Evolutionary conservation across 2,329 filamentous ascomycete species (phyloP).

Genomic region (Albophoma yamanashiensis): DNA sequence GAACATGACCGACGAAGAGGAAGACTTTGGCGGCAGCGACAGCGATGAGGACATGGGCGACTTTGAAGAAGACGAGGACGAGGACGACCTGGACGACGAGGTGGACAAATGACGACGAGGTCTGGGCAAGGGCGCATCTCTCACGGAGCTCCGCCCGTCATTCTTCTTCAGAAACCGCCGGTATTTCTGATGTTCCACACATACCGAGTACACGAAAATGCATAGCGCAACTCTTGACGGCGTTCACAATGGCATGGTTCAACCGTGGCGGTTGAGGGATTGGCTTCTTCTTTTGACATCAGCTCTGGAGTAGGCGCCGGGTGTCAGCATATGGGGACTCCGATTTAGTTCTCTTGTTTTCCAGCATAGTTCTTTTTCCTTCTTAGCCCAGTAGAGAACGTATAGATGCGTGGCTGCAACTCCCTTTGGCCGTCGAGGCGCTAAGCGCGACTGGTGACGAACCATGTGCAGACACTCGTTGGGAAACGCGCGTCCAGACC

Average conservation of each 20-base stretch:
- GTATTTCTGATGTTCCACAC: background rate
- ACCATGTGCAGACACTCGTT: background rate
- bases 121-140: background rate
- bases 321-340: background rate
- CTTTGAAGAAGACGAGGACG: constrained; percentile 48
- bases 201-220: background rate
- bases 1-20: constrained; percentile 64
- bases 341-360: background rate
- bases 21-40: constrained; percentile 69
- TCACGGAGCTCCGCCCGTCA: no score
- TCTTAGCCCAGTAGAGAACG: background rate
- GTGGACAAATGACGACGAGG: constrained; percentile 1
- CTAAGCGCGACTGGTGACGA: background rate
- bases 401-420: background rate
- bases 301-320: background rate
- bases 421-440: background rate
- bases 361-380: background rate
- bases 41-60: constrained; percentile 53
- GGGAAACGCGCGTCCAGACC: background rate
- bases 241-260: background rate
- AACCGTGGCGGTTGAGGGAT: background rate
- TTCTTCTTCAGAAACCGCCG: no score
- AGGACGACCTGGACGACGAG: constrained; percentile 30
- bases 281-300: background rate
- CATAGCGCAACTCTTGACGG: constrained; percentile 1